Evolutionary conservation across 2,329 filamentous ascomycete genomes (phyloP).

Genomic region (Aureobasidium sp.): DNA sequence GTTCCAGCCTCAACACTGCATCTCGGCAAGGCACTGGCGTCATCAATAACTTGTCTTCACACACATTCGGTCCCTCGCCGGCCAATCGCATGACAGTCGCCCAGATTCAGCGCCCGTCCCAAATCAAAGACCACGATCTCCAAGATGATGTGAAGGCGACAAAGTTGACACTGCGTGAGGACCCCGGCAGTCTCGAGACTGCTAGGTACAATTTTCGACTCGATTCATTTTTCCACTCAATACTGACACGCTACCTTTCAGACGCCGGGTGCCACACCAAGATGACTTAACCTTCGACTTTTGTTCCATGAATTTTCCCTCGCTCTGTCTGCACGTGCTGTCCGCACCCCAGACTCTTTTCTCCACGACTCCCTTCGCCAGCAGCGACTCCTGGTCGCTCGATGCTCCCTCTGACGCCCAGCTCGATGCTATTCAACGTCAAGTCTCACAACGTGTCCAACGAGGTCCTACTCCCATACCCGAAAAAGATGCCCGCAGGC

Average conservation of each 20-base stretch:
- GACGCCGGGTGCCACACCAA: constrained; percentile 40
- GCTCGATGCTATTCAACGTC: constrained; percentile 67
- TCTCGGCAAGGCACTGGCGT: constrained; percentile 66
- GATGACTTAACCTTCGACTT: constrained; percentile 83
- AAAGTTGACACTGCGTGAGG: constrained; percentile 85
- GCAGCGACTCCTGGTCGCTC: constrained; percentile 83
- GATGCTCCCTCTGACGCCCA: constrained; percentile 78
- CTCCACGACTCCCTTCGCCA: constrained; percentile 81
- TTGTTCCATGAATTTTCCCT: constrained; percentile 85
- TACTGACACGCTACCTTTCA: constrained; percentile 7
- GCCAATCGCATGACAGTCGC: not conserved
- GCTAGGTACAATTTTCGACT: constrained; percentile 67
- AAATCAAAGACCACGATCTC: constrained; percentile 16
- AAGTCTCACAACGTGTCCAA: constrained; percentile 35
- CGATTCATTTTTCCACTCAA: constrained; percentile 3
- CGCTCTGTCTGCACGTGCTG: constrained; percentile 84
- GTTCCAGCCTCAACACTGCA: constrained; percentile 19
- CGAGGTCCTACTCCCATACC: constrained; percentile 33
- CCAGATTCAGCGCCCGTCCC: constrained; percentile 2
- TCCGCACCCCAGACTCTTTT: constrained; percentile 85
- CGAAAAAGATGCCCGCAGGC: constrained; percentile 72
- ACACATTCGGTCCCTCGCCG: constrained; percentile 10
- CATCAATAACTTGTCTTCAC: constrained; percentile 73
- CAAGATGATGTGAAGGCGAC: constrained; percentile 63
- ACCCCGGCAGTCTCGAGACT: constrained; percentile 83